Evolutionary conservation across 2,329 filamentous ascomycete genomes (phyloP), one percentile per base, ranked within the genome.

Genomic region (Pseudocercospora fuligena): DNA sequence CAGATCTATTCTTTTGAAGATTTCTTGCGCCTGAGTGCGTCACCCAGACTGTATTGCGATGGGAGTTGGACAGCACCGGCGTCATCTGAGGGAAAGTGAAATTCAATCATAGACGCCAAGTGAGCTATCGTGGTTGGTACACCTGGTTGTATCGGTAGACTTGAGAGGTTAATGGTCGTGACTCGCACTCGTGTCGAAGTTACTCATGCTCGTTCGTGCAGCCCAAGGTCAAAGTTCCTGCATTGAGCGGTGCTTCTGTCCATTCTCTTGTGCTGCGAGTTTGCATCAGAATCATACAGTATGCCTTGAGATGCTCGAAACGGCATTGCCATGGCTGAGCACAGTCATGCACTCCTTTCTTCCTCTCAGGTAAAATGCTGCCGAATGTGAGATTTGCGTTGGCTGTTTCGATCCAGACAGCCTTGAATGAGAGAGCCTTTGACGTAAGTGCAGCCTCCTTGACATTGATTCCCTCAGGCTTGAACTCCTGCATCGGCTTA

Each of bases 121-220:
- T 14, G 11, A 36, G 59, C 43, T 51, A 53, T 51, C n/a, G 59
- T 61, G 46, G 40, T 61, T 61, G 56, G 59, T 61, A 49, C 59
- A 51, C 23, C 40, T 49, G 59, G 59, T 61, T 51, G 59, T 61
- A 51, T 49, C 33, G 56, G 56, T 58, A 33, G 59, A 16, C 59
- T 49, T 51, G 43, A n/a, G 12, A 46, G 40, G 27, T 49, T 3
- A 19, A 46, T 23, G 49, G 12, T 43, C 31, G 5, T 25, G 29
- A 58, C 19, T 58, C 33, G 6, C 53, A 5, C 11, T 23, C 16
- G n/a, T 16, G 56, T 19, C 3, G 23, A 56, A 33, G 16, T 19
- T 36, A 36, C 31, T 43, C 19, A 9, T 58, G 56, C 27, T 9
- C 27, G 8, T 56, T 1, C 14, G 31, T 21, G n/a, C 16, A 19